Conservation (phyloP, 129 eudicot genomes). For the Flaveria bidentis region DNA sequence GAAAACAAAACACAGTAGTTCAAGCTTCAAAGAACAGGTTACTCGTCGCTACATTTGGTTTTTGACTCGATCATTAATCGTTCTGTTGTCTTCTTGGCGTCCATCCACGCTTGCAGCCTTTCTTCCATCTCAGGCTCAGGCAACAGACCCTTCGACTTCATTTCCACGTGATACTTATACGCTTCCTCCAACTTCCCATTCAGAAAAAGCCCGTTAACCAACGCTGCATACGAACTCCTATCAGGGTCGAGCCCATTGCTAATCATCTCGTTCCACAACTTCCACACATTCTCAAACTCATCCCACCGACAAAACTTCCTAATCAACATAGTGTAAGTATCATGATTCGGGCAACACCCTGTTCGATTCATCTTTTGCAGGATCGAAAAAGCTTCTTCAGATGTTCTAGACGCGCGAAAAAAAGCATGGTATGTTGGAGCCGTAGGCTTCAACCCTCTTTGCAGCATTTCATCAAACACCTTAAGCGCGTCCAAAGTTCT, state of each 20-base stretch:
- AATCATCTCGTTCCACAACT: conserved; percentile 73
- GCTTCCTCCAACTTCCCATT: conserved; percentile 86
- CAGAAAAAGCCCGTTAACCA: conserved; percentile 81
- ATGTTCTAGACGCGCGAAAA: conserved; percentile 54
- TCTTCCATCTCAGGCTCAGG: conserved; percentile 82
- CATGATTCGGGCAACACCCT: conserved; percentile 66
- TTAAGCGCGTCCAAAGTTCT: conserved; percentile 43
- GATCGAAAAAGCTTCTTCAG: conserved; percentile 61
- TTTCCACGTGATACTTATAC: conserved; percentile 59
- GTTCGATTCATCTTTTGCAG: conserved; percentile 54
- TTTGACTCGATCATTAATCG: not conserved
- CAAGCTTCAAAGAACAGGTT: not conserved
- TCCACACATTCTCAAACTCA: conserved; percentile 58
- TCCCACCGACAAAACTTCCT: conserved; percentile 81
- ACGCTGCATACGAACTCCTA: conserved; percentile 64
- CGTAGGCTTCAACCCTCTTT: conserved; percentile 60
- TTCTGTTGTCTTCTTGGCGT: conserved; percentile 35
- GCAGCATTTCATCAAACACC: conserved; percentile 64
- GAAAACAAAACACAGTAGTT: not conserved
- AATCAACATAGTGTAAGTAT: conserved; percentile 74
- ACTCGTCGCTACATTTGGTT: conserved; percentile 8
- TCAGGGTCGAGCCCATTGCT: conserved; percentile 72
- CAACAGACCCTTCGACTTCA: conserved; percentile 62
- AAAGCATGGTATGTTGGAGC: conserved; percentile 79
- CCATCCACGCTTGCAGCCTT: conserved; percentile 64